Conservation (phyloP, 495 filamentous ascomycete species). For the Trichoderma orchidacearum region DNA sequence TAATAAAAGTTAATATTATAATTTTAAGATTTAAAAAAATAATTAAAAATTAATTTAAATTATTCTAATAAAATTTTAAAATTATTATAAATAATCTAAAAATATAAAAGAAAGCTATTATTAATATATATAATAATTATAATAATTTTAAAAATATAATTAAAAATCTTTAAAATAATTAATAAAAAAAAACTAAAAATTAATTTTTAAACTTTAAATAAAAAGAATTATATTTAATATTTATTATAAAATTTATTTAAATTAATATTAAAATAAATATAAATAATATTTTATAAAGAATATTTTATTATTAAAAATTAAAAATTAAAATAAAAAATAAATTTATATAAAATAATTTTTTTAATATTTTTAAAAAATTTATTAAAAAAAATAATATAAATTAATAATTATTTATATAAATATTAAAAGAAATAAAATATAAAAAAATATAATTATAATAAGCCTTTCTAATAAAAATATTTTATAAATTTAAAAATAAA, state of each 20-base stretch:
- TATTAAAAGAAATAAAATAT: neutral
- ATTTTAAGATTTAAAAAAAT: neutral
- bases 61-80: neutral
- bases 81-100: neutral
- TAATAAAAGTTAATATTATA: neutral
- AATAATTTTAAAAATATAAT: neutral
- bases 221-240: neutral
- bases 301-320: neutral
- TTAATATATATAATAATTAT: neutral
- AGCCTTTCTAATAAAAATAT: neutral
- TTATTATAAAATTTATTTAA: neutral
- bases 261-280: neutral
- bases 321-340: neutral
- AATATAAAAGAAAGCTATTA: neutral
- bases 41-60: no score
- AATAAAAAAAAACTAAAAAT: neutral
- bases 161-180: neutral
- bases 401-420: neutral
- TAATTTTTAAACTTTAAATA: neutral
- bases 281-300: neutral
- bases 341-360: neutral
- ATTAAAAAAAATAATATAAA: neutral
- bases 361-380: neutral
- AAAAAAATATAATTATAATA: neutral
- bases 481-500: neutral